Percentiles rank a stretch among this genome's conserved stretches.
These are phyloP conservation scores for Mediolabrus comicus DNA, from an alignment of 108 stramenopile species.

Conservation along the genomic window DNA sequence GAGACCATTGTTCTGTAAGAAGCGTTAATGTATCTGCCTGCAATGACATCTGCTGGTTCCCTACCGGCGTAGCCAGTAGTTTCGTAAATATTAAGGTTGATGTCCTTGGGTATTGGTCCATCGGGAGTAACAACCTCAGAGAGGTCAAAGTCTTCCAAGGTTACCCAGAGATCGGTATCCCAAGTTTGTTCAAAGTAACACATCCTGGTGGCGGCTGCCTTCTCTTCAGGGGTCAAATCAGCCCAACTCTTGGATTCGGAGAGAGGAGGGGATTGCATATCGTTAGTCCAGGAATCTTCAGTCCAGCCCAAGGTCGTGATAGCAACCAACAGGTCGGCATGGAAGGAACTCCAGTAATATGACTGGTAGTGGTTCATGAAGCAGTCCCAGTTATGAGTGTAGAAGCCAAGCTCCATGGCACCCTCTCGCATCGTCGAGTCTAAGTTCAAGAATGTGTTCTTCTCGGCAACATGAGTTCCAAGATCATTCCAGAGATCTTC, in stretches of 20 bases:
- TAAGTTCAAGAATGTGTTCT: conserved; percentile 42
- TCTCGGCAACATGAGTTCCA: conserved; percentile 28
- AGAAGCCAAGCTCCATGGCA: conserved; percentile 49
- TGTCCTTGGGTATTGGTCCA: conserved; percentile 18
- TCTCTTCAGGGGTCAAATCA: conserved; percentile 42
- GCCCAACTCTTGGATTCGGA: conserved; percentile 39
- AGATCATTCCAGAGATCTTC: conserved; percentile 33
- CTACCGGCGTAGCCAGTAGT: conserved; percentile 4
- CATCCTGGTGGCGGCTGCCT: conserved; percentile 38
- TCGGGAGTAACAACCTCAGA: conserved; percentile 18
- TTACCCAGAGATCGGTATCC: conserved; percentile 2
- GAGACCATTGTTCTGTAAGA: conserved; percentile 1
- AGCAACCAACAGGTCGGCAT: conserved; percentile 27
- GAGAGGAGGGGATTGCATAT: neutral
- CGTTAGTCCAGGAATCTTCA: conserved; percentile 40
- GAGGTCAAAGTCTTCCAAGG: neutral
- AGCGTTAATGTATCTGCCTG: neutral
- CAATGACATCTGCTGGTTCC: neutral
- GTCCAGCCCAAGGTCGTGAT: conserved; percentile 45
- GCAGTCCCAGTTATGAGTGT: conserved; percentile 55
- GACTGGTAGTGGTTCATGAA: conserved; percentile 54
- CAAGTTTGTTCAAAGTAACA: conserved; percentile 57
- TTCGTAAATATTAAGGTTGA: conserved; percentile 30
- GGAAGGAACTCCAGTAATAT: conserved; percentile 48
- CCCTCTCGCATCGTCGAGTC: conserved; percentile 18